Evolutionary conservation across 805 yeast species (phyloP), one percentile per base, ranked within the genome.

Genomic region (Candida gorgasii): DNA sequence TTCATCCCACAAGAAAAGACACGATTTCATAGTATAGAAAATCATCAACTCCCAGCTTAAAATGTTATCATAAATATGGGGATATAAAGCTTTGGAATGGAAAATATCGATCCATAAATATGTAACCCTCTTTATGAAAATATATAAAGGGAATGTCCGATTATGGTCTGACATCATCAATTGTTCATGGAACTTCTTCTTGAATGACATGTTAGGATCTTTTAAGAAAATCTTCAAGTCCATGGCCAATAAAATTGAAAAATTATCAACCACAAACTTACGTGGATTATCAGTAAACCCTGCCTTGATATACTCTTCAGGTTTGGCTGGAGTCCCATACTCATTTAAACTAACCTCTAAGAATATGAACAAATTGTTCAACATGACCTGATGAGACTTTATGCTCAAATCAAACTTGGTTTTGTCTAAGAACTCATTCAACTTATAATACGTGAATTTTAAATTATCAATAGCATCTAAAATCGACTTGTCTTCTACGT

Each of bases 1-100:
- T 38, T 72, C 77, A 47, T 75, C 78, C 92, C 93, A 86, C 32
- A 84, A 65, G 30, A 73, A 71, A 50, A 84, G 64, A 42, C 82
- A 72, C 46, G 77, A 76, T 28, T 72, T 68, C 75, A 84, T 76
- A 14, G 82, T 70, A 24, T 71, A 66, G 54, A 75, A 80, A 39
- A 79, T 77, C 54, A 86, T 62, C 18, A 75, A 51, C 42, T 76
- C 82, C 72, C 84, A 78, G 39, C 70, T 63, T 46, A 72, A 72
- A 32, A 75, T 64, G 16, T 69, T 61, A 12, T 58, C 57, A 32
- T 62, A 65, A 33, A 80, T 59, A 17, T 57, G 58, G 1, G 76
- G 73, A 51, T 66, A 70, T 15, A 43, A 40, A 8, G 50, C 50
- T 23, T 42, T 45, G 23, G 61, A 54, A 44, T 61, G 62, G 43